Evolutionary conservation across 2,329 filamentous ascomycete species (phyloP).

Genomic region (Paecilomyces formosus): DNA sequence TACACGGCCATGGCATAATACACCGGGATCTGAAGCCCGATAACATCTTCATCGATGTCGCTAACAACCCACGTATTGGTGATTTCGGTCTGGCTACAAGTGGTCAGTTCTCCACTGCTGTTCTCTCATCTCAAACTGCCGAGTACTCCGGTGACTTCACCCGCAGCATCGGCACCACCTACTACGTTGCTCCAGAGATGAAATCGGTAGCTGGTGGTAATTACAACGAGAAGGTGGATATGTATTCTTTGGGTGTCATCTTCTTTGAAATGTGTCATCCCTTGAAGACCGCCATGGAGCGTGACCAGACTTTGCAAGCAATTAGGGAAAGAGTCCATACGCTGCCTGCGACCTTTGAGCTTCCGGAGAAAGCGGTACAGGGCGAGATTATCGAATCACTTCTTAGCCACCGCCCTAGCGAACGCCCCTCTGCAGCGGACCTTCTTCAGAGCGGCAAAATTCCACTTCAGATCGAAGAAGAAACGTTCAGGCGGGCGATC

Average conservation of each 20-base stretch:
- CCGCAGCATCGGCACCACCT: constrained; percentile 64
- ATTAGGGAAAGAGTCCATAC: constrained; percentile 61
- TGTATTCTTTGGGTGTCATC: constrained; percentile 96
- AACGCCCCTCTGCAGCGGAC: constrained; percentile 74
- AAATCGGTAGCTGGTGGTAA: constrained; percentile 64
- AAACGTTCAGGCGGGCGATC: constrained; percentile 76
- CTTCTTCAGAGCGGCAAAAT: constrained; percentile 79
- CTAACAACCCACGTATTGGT: constrained; percentile 88
- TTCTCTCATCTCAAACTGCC: constrained; percentile 27
- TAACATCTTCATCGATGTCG: constrained; percentile 90
- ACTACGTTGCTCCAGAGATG: constrained; percentile 91
- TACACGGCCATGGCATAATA: constrained; percentile 85
- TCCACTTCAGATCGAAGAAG: constrained; percentile 86
- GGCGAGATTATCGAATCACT: constrained; percentile 71
- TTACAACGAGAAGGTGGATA: constrained; percentile 93
- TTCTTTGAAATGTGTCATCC: constrained; percentile 93
- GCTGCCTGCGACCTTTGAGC: constrained; percentile 66
- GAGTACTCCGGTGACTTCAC: constrained; percentile 36
- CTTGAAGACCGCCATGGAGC: constrained; percentile 56
- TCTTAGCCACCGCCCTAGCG: constrained; percentile 72
- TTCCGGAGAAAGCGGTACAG: constrained; percentile 61
- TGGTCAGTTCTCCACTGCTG: constrained; percentile 52
- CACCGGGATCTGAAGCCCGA: constrained; percentile 96
- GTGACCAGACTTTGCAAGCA: constrained; percentile 57
- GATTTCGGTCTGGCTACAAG: constrained; percentile 94